A percentile compares a stretch with the other conserved stretches of the same genome.
These are phyloP conservation scores for Populus tremula DNA, from an alignment of 345 rosid genomes.

Conservation along the genomic window DNA sequence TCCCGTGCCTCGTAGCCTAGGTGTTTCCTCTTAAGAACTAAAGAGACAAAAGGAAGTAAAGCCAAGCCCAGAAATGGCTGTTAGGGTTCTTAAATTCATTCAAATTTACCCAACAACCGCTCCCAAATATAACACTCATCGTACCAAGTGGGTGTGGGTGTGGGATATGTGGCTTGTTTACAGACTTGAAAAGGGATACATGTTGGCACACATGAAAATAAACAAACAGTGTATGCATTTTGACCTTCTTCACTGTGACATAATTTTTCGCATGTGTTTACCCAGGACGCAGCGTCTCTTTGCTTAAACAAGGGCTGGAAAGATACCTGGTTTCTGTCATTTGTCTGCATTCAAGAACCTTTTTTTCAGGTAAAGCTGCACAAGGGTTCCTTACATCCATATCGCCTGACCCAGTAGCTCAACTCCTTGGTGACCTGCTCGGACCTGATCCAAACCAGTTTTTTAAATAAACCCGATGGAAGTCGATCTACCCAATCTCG, in stretches of 20 bases:
- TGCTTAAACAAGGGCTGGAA: slow-evolving; percentile 4
- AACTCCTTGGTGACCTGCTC: too few relatives aligned
- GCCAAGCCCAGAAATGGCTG: slow-evolving; percentile 1
- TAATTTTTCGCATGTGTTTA: too few relatives aligned
- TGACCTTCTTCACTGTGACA: background rate
- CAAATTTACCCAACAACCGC: background rate
- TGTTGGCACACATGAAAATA: too few relatives aligned
- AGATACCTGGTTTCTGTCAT: background rate
- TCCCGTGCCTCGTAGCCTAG: slow-evolving; percentile 1
- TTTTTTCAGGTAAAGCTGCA: slow-evolving; percentile 15
- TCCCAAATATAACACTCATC: background rate
- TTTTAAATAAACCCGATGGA: too few relatives aligned
- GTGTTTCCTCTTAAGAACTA: slow-evolving; percentile 7
- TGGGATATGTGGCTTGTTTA: background rate
- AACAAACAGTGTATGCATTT: too few relatives aligned
- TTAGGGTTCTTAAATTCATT: background rate
- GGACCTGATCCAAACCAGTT: too few relatives aligned
- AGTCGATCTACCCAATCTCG: too few relatives aligned
- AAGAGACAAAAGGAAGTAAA: background rate
- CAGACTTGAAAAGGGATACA: background rate
- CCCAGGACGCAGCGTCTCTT: background rate
- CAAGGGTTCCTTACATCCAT: background rate
- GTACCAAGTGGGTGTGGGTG: background rate
- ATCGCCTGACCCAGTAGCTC: too few relatives aligned
- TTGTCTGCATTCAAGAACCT: slow-evolving; percentile 16